A percentile compares a stretch with the other conserved stretches of the same genome.
Evolutionary conservation across 495 filamentous ascomycete species (phyloP).

Genomic region (Aspergillus incahuasiensis): DNA sequence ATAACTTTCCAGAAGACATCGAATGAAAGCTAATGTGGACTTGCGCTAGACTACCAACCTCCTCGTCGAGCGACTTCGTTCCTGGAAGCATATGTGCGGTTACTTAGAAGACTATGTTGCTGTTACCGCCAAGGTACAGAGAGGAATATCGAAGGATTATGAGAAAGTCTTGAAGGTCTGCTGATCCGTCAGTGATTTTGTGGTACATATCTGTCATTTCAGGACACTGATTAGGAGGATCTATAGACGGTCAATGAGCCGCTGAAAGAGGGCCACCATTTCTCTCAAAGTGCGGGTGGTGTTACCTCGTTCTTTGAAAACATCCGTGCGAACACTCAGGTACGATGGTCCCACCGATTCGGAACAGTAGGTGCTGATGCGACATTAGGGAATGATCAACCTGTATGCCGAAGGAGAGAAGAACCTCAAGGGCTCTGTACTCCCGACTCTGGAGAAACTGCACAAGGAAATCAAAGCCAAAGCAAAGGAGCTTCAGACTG

Average conservation of each 20-base stretch:
- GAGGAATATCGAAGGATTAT: constrained; percentile 85
- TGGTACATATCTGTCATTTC: background rate
- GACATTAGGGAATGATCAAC: constrained; percentile 65
- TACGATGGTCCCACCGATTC: constrained; percentile 22
- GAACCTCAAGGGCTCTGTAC: constrained; percentile 72
- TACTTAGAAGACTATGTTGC: constrained; percentile 87
- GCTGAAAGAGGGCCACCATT: constrained; percentile 82
- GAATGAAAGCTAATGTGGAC: background rate
- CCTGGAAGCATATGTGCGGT: constrained; percentile 91
- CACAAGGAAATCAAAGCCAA: constrained; percentile 97
- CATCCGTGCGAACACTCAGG: constrained; percentile 84
- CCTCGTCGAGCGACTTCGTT: constrained; percentile 77
- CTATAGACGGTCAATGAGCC: constrained; percentile 76
- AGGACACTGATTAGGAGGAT: background rate
- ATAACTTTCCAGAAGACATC: no score
- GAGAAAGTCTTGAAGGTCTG: constrained; percentile 86
- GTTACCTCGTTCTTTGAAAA: constrained; percentile 88
- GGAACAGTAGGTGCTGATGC: background rate
- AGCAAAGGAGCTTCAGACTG: constrained; percentile 75
- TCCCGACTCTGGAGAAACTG: constrained; percentile 83
- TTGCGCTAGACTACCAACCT: constrained; percentile 61
- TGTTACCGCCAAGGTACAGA: constrained; percentile 78
- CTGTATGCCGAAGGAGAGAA: constrained; percentile 85
- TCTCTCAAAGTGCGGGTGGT: constrained; percentile 80
- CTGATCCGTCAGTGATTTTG: background rate